Percentiles rank a stretch among this genome's conserved stretches.
Conservation (phyloP, 805 yeast species). For the Schwanniomyces occidentalis region DNA sequence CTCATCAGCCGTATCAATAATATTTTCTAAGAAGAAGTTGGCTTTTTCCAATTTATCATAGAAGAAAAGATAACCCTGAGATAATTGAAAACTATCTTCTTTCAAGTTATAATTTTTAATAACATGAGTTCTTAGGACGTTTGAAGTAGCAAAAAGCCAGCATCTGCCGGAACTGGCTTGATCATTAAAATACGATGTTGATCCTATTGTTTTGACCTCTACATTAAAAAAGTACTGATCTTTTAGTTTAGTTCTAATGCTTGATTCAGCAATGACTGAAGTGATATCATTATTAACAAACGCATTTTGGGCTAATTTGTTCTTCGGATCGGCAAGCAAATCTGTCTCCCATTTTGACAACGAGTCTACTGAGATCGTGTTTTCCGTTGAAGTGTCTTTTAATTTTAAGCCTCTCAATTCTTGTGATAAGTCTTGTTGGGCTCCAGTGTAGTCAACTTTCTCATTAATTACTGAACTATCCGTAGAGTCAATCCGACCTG, state of each 20-base stretch:
- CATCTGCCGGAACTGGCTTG: conserved; percentile 81
- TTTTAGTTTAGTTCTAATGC: conserved; percentile 15
- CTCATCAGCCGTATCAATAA: conserved; percentile 65
- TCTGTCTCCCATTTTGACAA: conserved; percentile 48
- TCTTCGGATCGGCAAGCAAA: conserved; percentile 48
- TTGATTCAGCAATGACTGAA: conserved; percentile 40
- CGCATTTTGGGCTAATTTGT: conserved; percentile 54
- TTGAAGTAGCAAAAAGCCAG: conserved; percentile 86
- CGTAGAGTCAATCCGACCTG: too few relatives aligned
- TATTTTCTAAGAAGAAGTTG: conserved; percentile 75
- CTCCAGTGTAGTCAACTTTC: too few relatives aligned
- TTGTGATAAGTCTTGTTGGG: background rate
- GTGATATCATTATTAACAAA: conserved; percentile 49
- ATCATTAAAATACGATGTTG: conserved; percentile 43
- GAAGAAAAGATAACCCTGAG: conserved; percentile 78
- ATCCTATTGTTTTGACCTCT: conserved; percentile 36
- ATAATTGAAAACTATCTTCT: conserved; percentile 60
- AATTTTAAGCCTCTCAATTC: conserved; percentile 17
- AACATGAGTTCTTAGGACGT: conserved; percentile 64
- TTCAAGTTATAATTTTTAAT: conserved; percentile 59
- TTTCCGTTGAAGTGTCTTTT: conserved; percentile 7
- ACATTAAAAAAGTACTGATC: conserved; percentile 37
- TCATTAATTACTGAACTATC: too few relatives aligned
- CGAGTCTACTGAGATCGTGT: conserved; percentile 29
- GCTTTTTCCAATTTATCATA: conserved; percentile 86